Evolutionary conservation across 2,329 filamentous ascomycete genomes (phyloP).

Genomic region (Colletotrichum incanum): DNA sequence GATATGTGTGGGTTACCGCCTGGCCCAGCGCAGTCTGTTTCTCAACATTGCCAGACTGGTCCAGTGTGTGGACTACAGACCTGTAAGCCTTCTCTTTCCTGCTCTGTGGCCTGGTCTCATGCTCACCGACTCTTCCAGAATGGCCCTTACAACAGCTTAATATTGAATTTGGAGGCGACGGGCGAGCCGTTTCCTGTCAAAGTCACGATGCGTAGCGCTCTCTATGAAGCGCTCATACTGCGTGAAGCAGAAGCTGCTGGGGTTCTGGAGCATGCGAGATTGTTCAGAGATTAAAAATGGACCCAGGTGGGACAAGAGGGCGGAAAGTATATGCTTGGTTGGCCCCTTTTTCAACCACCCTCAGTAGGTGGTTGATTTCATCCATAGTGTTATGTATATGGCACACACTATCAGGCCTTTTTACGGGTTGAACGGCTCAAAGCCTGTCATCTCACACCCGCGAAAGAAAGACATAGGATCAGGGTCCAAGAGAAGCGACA

Average conservation of each 20-base stretch:
- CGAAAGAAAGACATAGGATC: constrained; percentile 12
- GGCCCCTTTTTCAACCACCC: not conserved
- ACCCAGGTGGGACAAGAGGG: not conserved
- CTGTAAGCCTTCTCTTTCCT: not conserved
- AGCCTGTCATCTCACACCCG: constrained; percentile 11
- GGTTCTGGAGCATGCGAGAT: constrained; percentile 11
- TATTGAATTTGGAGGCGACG: constrained; percentile 34
- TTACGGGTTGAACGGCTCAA: not conserved
- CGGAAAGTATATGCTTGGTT: not conserved
- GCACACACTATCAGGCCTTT: too few species aligned
- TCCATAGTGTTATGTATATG: not conserved
- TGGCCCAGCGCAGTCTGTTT: constrained; percentile 48
- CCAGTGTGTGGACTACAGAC: constrained; percentile 46
- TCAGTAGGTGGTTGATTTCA: too few species aligned
- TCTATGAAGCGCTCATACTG: constrained; percentile 38
- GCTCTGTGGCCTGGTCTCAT: not conserved
- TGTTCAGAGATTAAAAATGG: not conserved
- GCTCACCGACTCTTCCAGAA: constrained; percentile 14
- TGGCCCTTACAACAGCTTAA: constrained; percentile 33
- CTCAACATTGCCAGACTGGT: constrained; percentile 47
- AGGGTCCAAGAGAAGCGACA: constrained; percentile 1
- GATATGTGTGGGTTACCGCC: constrained; percentile 46
- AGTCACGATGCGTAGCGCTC: constrained; percentile 24
- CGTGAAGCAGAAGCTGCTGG: constrained; percentile 5
- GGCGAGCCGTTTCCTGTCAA: constrained; percentile 45